phyloP scores from a whole-genome alignment of 306 rosid genomes.

The Malus sylvestris region DNA sequence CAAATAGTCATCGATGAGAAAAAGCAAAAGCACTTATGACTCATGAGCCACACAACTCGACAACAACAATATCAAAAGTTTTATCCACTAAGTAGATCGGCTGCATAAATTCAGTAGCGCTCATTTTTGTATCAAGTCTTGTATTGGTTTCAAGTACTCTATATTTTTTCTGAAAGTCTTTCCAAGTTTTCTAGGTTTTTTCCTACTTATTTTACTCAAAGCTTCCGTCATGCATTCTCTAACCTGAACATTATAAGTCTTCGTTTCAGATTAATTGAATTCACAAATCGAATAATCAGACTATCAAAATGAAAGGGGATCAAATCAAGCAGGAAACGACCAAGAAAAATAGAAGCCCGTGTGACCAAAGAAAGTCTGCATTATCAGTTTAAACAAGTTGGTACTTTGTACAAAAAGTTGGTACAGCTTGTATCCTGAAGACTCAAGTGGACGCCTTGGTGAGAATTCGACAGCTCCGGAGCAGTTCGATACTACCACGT shows the following conservation, averaged over 20 bases:
- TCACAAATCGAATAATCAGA: neutral
- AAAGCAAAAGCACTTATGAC: neutral
- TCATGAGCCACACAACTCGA: neutral
- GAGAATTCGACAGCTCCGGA: neutral
- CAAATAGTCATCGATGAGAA: neutral
- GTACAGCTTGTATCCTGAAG: neutral
- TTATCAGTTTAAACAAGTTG: neutral
- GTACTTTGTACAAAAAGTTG: neutral
- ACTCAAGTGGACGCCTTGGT: neutral
- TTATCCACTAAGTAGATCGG: too few relatives aligned
- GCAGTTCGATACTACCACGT: neutral
- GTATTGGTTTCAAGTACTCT: rapidly evolving
- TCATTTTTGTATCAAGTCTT: too few relatives aligned
- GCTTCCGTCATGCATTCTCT: too few relatives aligned
- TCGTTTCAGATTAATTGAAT: neutral
- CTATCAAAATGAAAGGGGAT: neutral
- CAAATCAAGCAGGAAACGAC: neutral
- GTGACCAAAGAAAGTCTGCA: neutral
- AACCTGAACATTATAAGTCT: too few relatives aligned
- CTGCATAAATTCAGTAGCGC: rapidly evolving
- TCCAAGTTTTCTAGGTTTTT: too few relatives aligned
- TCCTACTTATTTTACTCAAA: too few relatives aligned
- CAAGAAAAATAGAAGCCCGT: neutral
- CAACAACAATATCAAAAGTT: too few relatives aligned
- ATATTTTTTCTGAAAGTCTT: too few relatives aligned